A percentile compares a stretch with the other conserved stretches of the same genome.
These are phyloP conservation scores for Fusarium sp. DNA, from an alignment of 2,329 filamentous ascomycete species.

Conservation along the genomic window DNA sequence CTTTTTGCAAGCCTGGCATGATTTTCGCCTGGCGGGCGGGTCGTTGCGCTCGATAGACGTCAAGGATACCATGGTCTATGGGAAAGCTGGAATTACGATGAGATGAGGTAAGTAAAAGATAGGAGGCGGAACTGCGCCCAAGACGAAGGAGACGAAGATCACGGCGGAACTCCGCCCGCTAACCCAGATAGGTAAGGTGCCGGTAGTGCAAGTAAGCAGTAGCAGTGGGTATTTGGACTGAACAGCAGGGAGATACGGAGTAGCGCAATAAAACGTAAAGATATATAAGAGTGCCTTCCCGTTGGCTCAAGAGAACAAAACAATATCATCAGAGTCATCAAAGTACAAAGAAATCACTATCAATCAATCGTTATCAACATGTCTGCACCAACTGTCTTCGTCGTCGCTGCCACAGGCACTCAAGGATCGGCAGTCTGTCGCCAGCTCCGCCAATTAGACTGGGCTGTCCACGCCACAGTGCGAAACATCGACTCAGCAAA, in stretches of 20 bases:
- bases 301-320: no score
- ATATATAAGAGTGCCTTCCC: not conserved
- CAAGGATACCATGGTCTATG: not conserved
- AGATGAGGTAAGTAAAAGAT: not conserved
- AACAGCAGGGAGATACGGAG: not conserved
- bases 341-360: not conserved
- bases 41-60: constrained; percentile 1
- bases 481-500: not conserved
- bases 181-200: not conserved
- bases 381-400: not conserved
- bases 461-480: constrained; percentile 11
- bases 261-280: fast-evolving
- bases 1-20: constrained; percentile 6
- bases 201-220: no score
- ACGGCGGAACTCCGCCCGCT: constrained; percentile 13
- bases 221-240: no score
- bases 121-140: constrained; percentile 4
- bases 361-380: not conserved
- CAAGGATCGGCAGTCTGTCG: constrained; percentile 16
- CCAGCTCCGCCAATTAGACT: constrained; percentile 5
- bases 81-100: not conserved
- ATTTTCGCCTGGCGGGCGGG: constrained; percentile 10
- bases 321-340: no score
- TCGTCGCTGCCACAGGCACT: constrained; percentile 9
- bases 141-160: not conserved